phyloP scores from a whole-genome alignment of 805 yeast genomes.

The Wickerhamomyces queroliae region DNA sequence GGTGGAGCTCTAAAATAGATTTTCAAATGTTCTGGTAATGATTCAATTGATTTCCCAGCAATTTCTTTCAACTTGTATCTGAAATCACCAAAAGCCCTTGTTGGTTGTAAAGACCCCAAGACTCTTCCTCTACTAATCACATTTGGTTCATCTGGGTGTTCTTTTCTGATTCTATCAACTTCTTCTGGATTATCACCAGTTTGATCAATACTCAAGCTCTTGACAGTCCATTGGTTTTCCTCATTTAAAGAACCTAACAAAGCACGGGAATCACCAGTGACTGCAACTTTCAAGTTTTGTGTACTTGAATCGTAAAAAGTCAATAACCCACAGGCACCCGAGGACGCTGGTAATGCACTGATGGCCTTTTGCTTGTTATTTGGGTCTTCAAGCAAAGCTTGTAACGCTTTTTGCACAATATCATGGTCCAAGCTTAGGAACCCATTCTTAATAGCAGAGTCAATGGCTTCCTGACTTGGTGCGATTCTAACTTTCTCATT shows the following conservation, averaged over 20 bases:
- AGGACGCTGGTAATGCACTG: conserved; percentile 83
- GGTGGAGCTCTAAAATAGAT: conserved; percentile 81
- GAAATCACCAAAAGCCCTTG: conserved; percentile 96
- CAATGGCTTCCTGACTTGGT: conserved; percentile 68
- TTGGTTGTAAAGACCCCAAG: conserved; percentile 89
- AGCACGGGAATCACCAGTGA: conserved; percentile 95
- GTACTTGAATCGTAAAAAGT: conserved; percentile 80
- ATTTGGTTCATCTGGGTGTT: conserved; percentile 82
- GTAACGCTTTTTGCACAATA: conserved; percentile 71
- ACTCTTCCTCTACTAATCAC: conserved; percentile 85
- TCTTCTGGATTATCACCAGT: conserved; percentile 90
- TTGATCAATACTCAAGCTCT: conserved; percentile 83
- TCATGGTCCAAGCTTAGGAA: conserved; percentile 82
- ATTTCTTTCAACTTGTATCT: conserved; percentile 74
- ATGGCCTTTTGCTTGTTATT: conserved; percentile 48
- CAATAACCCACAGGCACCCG: conserved; percentile 91
- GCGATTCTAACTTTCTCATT: conserved; percentile 41
- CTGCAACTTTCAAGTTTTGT: conserved; percentile 76
- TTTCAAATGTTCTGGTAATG: conserved; percentile 71
- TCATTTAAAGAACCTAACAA: conserved; percentile 68
- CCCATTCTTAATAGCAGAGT: conserved; percentile 74
- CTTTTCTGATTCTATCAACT: conserved; percentile 72
- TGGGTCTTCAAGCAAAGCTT: conserved; percentile 61
- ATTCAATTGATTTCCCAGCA: conserved; percentile 34
- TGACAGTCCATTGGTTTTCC: conserved; percentile 77